A percentile compares a stretch with the other conserved stretches of the same genome.
phyloP scores from a whole-genome alignment of 169 alveolate genomes.

The Perkinsus olseni region DNA sequence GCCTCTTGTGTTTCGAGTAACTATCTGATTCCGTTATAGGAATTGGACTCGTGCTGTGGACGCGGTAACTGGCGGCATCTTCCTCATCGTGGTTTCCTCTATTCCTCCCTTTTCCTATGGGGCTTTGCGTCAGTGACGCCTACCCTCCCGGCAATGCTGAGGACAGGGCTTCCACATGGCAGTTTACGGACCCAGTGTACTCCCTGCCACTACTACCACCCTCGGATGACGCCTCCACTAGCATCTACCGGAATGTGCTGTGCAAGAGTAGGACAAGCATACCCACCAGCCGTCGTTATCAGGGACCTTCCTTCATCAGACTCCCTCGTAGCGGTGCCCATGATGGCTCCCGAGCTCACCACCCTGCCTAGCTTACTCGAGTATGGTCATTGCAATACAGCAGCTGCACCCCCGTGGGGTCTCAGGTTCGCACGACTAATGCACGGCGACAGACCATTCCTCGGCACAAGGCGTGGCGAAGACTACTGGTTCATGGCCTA shows the following conservation, averaged over 20 bases:
- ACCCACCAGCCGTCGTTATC: too few species aligned
- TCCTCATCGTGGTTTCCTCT: too few species aligned
- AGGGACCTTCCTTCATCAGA: too few species aligned
- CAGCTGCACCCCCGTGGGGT: not conserved
- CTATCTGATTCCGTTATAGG: too few species aligned
- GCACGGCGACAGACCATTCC: not conserved
- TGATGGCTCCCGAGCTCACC: not conserved
- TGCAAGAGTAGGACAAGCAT: not conserved
- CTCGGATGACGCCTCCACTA: not conserved
- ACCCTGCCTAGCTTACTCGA: not conserved
- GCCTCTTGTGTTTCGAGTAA: too few species aligned
- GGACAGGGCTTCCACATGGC: not conserved
- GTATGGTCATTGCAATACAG: not conserved
- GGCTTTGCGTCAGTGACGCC: not conserved
- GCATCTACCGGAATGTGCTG: not conserved
- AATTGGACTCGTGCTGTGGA: too few species aligned
- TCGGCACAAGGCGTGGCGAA: not conserved
- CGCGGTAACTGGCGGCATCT: too few species aligned
- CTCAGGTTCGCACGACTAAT: not conserved
- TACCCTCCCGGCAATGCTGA: not conserved
- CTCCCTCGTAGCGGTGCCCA: not conserved
- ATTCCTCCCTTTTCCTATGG: not conserved
- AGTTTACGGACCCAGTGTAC: not conserved
- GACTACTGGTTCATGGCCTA: not conserved
- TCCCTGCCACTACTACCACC: not conserved